Evolutionary conservation across 164 flowering plant genomes (phyloP).

Genomic region (Nymphaea colorata): DNA sequence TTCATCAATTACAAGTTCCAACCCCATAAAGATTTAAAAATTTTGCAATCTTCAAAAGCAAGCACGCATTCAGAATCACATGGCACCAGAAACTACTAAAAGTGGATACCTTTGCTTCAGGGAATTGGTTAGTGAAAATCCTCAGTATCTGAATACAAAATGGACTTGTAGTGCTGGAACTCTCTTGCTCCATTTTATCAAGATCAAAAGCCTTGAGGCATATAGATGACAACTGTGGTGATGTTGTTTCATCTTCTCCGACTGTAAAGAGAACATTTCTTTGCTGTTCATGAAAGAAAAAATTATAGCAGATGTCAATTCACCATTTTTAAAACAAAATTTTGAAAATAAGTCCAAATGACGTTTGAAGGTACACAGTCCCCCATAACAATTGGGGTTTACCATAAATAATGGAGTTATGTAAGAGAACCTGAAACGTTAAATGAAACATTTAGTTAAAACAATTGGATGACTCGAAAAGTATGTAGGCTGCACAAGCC

Average conservation of each 20-base stretch:
- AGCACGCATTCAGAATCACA: neutral
- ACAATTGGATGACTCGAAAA: too few species aligned
- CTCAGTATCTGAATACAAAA: conserved; percentile 80
- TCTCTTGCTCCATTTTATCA: conserved; percentile 76
- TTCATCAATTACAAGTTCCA: neutral
- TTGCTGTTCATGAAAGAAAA: conserved; percentile 38
- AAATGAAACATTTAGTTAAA: too few species aligned
- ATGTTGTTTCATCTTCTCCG: conserved; percentile 80
- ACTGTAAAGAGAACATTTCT: conserved; percentile 74
- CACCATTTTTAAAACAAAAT: too few species aligned
- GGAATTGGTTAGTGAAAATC: conserved; percentile 81
- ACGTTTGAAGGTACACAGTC: too few species aligned
- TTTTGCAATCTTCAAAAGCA: neutral
- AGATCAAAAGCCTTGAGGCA: conserved; percentile 93
- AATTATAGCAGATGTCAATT: too few species aligned
- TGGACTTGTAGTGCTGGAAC: conserved; percentile 67
- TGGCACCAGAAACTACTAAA: neutral
- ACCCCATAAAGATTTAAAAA: neutral
- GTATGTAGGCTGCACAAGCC: too few species aligned
- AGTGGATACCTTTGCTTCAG: conserved; percentile 71
- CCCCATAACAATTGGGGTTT: too few species aligned
- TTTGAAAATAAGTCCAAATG: too few species aligned
- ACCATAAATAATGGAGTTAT: too few species aligned
- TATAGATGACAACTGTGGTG: conserved; percentile 56
- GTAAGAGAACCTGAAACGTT: too few species aligned